These are phyloP conservation scores for Zygoascus flipseniorum DNA, from an alignment of 805 yeast species.

Conservation along the genomic window DNA sequence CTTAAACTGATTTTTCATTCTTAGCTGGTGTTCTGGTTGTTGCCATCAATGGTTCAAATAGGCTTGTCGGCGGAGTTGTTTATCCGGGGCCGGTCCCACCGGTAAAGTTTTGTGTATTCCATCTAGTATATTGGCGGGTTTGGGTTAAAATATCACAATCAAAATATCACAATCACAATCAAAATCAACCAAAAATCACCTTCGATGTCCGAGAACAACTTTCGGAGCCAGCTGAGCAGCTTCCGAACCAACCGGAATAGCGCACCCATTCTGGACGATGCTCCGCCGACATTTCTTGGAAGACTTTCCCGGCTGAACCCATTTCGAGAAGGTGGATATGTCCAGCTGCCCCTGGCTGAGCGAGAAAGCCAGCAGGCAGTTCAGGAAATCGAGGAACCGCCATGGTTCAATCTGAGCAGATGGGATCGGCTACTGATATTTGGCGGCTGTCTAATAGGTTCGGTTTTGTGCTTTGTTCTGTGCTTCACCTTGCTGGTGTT, in stretches of 20 bases:
- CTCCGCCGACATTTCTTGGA: slow-evolving; percentile 16
- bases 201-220: slow-evolving; percentile 22
- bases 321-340: slow-evolving; percentile 17
- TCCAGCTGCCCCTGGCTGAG: slow-evolving; percentile 17
- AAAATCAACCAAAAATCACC: not conserved
- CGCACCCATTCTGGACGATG: slow-evolving; percentile 2
- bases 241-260: slow-evolving; percentile 3
- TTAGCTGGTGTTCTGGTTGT: too few species aligned
- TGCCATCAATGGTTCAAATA: too few species aligned
- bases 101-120: too few species aligned
- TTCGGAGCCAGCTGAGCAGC: slow-evolving; percentile 27
- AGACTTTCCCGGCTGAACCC: slow-evolving; percentile 22
- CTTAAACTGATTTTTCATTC: too few species aligned
- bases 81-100: too few species aligned
- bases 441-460: slow-evolving; percentile 63
- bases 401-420: slow-evolving; percentile 43
- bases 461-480: slow-evolving; percentile 71
- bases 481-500: slow-evolving; percentile 75
- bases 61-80: too few species aligned
- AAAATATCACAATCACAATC: too few species aligned
- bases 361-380: slow-evolving; percentile 15
- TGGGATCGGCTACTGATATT: slow-evolving; percentile 78
- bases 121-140: too few species aligned
- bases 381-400: slow-evolving; percentile 29
- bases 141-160: too few species aligned